Evolutionary conservation across 2,329 filamentous ascomycete genomes (phyloP).

Genomic region (Pseudodiploospora longispora): DNA sequence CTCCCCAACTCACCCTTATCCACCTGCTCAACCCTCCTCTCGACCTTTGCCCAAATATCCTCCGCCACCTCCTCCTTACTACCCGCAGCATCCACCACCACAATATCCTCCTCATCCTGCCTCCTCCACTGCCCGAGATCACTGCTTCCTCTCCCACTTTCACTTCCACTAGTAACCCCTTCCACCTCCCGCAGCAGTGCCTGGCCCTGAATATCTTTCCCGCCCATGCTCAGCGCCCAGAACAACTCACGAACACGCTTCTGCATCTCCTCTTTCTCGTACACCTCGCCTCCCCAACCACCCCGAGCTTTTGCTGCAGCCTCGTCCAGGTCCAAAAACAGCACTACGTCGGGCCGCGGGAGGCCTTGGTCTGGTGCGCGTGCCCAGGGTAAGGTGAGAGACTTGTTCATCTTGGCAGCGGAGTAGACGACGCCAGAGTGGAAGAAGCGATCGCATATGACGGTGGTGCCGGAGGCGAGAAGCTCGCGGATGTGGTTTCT

Average conservation of each 20-base stretch:
- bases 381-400: conserved; percentile 69
- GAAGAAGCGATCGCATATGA: conserved; percentile 90
- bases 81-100: conserved; percentile 45
- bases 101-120: conserved; percentile 45
- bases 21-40: conserved; percentile 38
- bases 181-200: conserved; percentile 14
- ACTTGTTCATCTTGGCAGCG: conserved; percentile 71
- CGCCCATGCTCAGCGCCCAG: conserved; percentile 43
- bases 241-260: conserved; percentile 69
- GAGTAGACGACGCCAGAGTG: conserved; percentile 92
- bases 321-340: conserved; percentile 79
- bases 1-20: conserved; percentile 41
- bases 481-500: conserved; percentile 44
- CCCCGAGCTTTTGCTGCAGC: conserved; percentile 65
- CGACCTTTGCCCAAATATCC: conserved; percentile 45
- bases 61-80: conserved; percentile 49
- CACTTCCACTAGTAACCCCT: conserved; percentile 4
- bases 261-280: conserved; percentile 82
- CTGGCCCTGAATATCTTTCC: conserved; percentile 26
- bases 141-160: no score
- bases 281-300: conserved; percentile 84
- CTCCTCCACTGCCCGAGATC: conserved; percentile 26
- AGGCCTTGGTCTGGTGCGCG: conserved; percentile 77
- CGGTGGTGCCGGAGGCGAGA: conserved; percentile 58
- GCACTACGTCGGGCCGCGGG: conserved; percentile 75